These are phyloP conservation scores for Pythium angustatum DNA, from an alignment of 352 stramenopile genomes.

Conservation along the genomic window DNA sequence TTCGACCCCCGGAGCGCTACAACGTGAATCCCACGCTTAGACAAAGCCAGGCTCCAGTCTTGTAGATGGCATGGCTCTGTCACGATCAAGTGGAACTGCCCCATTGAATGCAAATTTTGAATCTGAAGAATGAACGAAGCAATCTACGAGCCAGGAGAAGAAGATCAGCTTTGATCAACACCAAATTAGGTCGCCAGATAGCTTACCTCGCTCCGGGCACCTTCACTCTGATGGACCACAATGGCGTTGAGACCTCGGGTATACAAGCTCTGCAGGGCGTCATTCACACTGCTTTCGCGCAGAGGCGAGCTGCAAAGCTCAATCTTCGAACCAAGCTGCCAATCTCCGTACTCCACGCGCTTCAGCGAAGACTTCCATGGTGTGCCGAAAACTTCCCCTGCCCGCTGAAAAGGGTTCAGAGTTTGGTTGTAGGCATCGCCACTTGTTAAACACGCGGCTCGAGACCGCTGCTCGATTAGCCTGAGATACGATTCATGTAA, in stretches of 20 bases:
- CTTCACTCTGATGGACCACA: constrained; percentile 19
- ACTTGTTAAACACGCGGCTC: not conserved
- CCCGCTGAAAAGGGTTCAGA: constrained; percentile 24
- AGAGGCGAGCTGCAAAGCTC: constrained; percentile 9
- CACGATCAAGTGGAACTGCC: constrained; percentile 15
- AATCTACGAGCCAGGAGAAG: not conserved
- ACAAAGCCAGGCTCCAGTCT: constrained; percentile 12
- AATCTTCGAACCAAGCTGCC: constrained; percentile 6
- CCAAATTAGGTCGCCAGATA: no score
- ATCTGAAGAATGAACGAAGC: constrained; percentile 22
- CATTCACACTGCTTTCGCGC: constrained; percentile 14
- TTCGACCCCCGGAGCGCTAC: not conserved
- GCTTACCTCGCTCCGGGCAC: constrained; percentile 21
- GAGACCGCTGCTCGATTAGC: not conserved
- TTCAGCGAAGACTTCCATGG: constrained; percentile 31
- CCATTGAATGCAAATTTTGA: not conserved
- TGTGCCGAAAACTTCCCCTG: constrained; percentile 9
- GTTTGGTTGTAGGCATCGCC: not conserved
- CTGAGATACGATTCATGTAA: no score
- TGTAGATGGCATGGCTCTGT: constrained; percentile 5
- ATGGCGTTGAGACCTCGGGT: constrained; percentile 36
- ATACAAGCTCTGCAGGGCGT: constrained; percentile 23
- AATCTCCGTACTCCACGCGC: constrained; percentile 25
- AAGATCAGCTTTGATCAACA: not conserved
- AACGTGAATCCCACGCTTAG: constrained; percentile 7